phyloP scores from a whole-genome alignment of 768 basidiomycete genomes.

The Mycena vulgaris region DNA sequence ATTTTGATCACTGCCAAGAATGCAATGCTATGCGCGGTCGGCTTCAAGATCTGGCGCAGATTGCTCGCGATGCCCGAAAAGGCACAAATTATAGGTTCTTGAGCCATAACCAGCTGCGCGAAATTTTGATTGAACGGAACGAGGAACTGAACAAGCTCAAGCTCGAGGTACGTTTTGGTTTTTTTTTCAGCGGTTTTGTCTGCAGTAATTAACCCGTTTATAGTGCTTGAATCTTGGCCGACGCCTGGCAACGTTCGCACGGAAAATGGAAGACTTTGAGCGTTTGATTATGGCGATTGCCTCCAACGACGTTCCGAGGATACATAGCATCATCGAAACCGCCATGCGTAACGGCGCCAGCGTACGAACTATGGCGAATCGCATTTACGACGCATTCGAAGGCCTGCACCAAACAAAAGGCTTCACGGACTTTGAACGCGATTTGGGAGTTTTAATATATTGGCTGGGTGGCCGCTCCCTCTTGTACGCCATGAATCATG shows the following conservation, averaged over 20 bases:
- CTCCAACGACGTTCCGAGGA: conserved; percentile 14
- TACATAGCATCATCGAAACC: conserved; percentile 6
- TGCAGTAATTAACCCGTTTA: too few relatives aligned
- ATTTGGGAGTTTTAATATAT: conserved; percentile 6
- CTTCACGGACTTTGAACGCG: conserved; percentile 3
- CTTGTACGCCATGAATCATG: conserved; percentile 34
- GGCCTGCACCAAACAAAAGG: not conserved
- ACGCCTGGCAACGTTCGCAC: not conserved
- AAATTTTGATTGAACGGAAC: too few relatives aligned
- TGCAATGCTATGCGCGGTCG: too few relatives aligned
- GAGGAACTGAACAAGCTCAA: too few relatives aligned
- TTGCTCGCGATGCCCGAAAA: too few relatives aligned
- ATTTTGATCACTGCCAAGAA: too few relatives aligned
- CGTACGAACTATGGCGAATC: conserved; percentile 9
- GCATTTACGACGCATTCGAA: conserved; percentile 24
- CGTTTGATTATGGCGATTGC: conserved; percentile 28
- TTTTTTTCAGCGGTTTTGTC: too few relatives aligned
- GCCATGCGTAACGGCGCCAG: conserved; percentile 26
- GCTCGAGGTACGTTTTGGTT: too few relatives aligned
- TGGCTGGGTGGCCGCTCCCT: conserved; percentile 27
- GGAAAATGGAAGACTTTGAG: conserved; percentile 7
- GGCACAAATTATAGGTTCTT: too few relatives aligned
- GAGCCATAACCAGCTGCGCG: too few relatives aligned
- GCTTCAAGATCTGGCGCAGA: too few relatives aligned
- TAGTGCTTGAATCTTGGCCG: too few relatives aligned